phyloP scores from a whole-genome alignment of 1,284 basidiomycete genomes.

The Lentinus polychrous region DNA sequence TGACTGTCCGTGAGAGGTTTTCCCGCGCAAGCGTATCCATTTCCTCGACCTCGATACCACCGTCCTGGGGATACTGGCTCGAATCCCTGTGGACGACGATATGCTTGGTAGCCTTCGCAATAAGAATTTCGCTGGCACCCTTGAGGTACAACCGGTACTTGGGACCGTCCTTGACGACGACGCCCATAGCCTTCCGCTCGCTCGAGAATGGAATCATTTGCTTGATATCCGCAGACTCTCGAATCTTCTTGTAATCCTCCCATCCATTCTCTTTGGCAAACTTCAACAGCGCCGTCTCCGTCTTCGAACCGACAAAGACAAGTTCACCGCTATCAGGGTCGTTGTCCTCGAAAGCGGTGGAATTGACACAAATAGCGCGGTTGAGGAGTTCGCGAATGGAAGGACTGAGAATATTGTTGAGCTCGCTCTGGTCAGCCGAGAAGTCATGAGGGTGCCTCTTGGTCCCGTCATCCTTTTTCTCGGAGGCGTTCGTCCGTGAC shows the following conservation, averaged over 20 bases:
- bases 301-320: slow-evolving; percentile 91
- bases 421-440: slow-evolving; percentile 71
- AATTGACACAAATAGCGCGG: slow-evolving; percentile 86
- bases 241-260: slow-evolving; percentile 66
- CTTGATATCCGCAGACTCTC: slow-evolving; percentile 64
- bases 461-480: slow-evolving; percentile 30
- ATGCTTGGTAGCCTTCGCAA: slow-evolving; percentile 66
- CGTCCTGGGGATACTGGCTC: slow-evolving; percentile 20
- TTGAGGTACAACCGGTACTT: slow-evolving; percentile 80
- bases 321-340: slow-evolving; percentile 59
- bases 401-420: slow-evolving; percentile 61
- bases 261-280: slow-evolving; percentile 88
- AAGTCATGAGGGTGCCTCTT: slow-evolving; percentile 63
- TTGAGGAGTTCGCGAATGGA: slow-evolving; percentile 72
- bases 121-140: slow-evolving; percentile 91
- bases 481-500: slow-evolving; percentile 69
- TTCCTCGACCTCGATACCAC: slow-evolving; percentile 46
- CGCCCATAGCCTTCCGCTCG: slow-evolving; percentile 94
- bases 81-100: slow-evolving; percentile 56
- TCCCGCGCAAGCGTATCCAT: slow-evolving; percentile 64
- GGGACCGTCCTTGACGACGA: slow-evolving; percentile 62
- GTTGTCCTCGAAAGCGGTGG: slow-evolving; percentile 89
- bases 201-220: slow-evolving; percentile 96
- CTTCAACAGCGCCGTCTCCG: slow-evolving; percentile 87
- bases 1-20: slow-evolving; percentile 87